These are phyloP conservation scores for Penicillium simplicissimum DNA, from an alignment of 495 filamentous ascomycete genomes.

Conservation along the genomic window DNA sequence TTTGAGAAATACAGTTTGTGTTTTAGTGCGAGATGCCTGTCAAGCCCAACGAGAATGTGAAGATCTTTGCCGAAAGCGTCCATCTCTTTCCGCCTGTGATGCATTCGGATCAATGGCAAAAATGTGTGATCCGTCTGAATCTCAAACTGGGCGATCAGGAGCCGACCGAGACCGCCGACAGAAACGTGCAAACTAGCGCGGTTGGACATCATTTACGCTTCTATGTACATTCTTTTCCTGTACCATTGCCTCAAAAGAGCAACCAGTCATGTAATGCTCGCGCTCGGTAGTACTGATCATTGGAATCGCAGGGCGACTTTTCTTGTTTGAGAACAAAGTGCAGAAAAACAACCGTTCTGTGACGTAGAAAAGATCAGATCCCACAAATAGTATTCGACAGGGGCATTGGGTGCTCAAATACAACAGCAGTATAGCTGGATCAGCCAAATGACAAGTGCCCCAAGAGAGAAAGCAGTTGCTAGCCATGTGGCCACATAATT, in stretches of 20 bases:
- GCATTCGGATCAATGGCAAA: slow-evolving; percentile 1
- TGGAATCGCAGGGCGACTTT: not conserved
- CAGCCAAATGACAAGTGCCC: slow-evolving; percentile 1
- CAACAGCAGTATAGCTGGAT: not conserved
- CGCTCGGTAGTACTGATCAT: not conserved
- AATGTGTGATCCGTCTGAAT: not conserved
- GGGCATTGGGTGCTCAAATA: not conserved
- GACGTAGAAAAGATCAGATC: not conserved
- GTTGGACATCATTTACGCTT: not conserved
- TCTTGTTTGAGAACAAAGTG: slow-evolving; percentile 1
- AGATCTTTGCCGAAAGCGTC: slow-evolving; percentile 2
- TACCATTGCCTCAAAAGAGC: not conserved
- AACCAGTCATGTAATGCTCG: too few species aligned
- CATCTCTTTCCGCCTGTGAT: not conserved
- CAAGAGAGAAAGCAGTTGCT: slow-evolving; percentile 2
- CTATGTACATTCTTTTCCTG: not conserved
- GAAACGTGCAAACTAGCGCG: not conserved
- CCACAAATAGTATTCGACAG: not conserved
- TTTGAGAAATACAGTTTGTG: not conserved
- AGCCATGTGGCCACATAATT: slow-evolving; percentile 1
- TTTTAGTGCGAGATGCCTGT: not conserved
- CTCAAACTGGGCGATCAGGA: not conserved
- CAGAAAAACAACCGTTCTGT: not conserved
- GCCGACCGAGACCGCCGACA: not conserved
- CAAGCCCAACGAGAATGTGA: not conserved